phyloP scores from a whole-genome alignment of 192 early-diverging fungal species.

The Mortierella alpina region DNA sequence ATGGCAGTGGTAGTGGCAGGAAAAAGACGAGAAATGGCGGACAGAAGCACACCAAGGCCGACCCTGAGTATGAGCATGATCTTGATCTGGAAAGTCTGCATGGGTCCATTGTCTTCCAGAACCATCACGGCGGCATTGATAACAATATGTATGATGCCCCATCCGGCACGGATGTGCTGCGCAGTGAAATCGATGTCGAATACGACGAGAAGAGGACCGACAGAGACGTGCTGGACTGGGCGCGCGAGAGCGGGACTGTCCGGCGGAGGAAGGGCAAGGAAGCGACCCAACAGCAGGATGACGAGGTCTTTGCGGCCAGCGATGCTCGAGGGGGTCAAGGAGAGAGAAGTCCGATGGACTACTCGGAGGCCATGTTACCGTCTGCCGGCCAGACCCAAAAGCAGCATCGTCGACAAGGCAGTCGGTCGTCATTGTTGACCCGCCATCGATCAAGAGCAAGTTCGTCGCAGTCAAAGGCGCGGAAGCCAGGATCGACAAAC shows the following conservation, averaged over 20 bases:
- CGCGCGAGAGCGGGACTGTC: slow-evolving; percentile 7
- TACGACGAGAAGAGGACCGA: neutral
- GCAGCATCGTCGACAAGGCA: slow-evolving; percentile 8
- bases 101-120: slow-evolving; percentile 46
- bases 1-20: neutral
- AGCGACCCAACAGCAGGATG: neutral
- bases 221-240: slow-evolving; percentile 1
- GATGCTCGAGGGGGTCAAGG: neutral
- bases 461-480: neutral
- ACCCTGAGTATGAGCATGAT: slow-evolving; percentile 22
- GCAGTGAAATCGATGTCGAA: no score
- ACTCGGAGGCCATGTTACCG: neutral
- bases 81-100: slow-evolving; percentile 46
- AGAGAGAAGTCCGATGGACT: neutral
- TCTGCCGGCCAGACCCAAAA: neutral
- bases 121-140: neutral
- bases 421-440: slow-evolving; percentile 5
- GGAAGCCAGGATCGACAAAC: slow-evolving; percentile 32
- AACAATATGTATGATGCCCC: neutral
- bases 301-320: slow-evolving; percentile 4
- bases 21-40: neutral
- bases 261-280: slow-evolving; percentile 15
- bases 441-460: neutral
- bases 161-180: no score
- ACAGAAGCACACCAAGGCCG: no score